phyloP scores from a whole-genome alignment of 2,329 filamentous ascomycete genomes.

The Colletotrichum siamense region DNA sequence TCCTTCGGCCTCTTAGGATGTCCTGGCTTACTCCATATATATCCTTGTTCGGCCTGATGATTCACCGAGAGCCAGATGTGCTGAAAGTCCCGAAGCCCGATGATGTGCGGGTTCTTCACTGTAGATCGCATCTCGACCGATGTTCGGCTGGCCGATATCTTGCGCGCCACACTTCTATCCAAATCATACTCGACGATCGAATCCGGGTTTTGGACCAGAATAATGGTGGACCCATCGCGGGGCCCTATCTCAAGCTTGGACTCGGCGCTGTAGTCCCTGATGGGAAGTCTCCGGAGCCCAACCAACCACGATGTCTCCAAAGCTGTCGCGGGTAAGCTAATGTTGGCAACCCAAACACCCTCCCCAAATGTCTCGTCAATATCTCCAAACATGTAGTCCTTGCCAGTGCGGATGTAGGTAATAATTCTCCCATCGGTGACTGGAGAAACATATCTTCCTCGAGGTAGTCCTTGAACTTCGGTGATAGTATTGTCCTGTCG shows the following conservation, averaged over 20 bases:
- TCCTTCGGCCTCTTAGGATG: background rate
- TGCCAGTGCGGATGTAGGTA: background rate
- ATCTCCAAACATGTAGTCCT: background rate
- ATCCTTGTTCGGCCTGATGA: background rate
- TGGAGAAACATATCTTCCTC: background rate
- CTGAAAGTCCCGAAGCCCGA: background rate
- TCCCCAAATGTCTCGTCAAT: background rate
- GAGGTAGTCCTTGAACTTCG: background rate
- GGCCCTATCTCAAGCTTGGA: background rate
- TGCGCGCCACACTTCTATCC: background rate
- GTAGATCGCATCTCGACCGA: background rate
- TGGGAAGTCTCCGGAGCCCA: background rate
- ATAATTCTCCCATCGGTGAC: background rate
- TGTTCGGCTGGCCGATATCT: background rate
- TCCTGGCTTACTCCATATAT: background rate
- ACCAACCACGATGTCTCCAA: fast-evolving
- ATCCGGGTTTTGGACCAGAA: background rate
- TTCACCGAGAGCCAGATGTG: background rate
- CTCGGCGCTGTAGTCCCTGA: fast-evolving
- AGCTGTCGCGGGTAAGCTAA: fast-evolving
- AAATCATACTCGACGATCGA: background rate
- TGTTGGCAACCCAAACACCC: background rate
- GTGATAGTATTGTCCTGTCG: background rate
- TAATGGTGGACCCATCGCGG: background rate
- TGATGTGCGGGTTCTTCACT: background rate